Base-by-base conservation (phyloP, 164 flowering plant species). In the Echeveria elegans region DNA sequence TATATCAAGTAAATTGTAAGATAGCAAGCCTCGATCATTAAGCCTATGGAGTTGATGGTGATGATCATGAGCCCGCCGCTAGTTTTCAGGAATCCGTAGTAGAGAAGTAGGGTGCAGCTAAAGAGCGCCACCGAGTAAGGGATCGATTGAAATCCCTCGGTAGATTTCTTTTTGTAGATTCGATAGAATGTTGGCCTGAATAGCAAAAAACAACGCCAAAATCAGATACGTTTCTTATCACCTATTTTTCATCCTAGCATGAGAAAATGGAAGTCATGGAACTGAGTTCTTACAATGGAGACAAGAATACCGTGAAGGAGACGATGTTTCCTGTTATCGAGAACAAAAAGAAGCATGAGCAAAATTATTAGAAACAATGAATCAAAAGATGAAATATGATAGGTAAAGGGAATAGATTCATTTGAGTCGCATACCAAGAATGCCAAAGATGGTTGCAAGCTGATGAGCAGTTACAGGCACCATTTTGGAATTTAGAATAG, bases 111-210 rank as follows among this genome's bases (percentile, higher is more conserved):
- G 82, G 78, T 83, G 61, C 89, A 81, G 73, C 96, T 87, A 34
- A 91, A 82, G 0, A 91, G 78, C 40, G 97, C 87, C 0, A 88
- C 88, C 12, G 85, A 73, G 62, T 91, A 91, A 4, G 97, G 93
- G 38, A 91, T 69, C n/a, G 90, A 78, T 32, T 86, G 91, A 64
- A 87, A 91, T 15, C 84, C 96, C 76, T 86, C 83, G 2, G 97
- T 82, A 36, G 92, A 84, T 82, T 87, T 91, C 70, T 67, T 86
- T 82, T 79, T 83, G 67, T n/a, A 79, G 2, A 91, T 81, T 72
- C 82, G 78, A 36, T 79, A 79, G 66, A 89, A 91, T 0, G 96
- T 91, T 50, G 94, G 92, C 79, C 97, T 91, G 41, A 15, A 56
- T 6, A 8, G 24, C 16, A 23, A 26, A 23, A 23, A 47, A 5